Percentiles rank a stretch among this genome's conserved stretches.
Conservation (phyloP, 106 monocot species). For the Narthecium ossifragum region DNA sequence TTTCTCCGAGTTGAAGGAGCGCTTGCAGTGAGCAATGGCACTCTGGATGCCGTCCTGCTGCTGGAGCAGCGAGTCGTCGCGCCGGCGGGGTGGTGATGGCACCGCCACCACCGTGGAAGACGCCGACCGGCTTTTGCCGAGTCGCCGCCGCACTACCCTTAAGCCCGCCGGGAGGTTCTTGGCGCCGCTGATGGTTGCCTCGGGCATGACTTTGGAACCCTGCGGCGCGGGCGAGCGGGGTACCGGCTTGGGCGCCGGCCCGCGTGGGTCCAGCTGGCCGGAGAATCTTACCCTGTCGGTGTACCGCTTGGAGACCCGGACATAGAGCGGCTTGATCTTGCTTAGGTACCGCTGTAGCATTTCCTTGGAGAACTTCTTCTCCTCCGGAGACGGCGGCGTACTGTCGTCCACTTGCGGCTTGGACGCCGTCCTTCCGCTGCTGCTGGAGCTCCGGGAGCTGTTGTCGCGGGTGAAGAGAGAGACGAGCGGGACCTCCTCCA, state of each 20-base stretch:
- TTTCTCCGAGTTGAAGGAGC: constrained; percentile 36
- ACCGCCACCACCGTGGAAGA: constrained; percentile 29
- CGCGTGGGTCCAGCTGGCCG: constrained; percentile 5
- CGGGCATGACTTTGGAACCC: neutral
- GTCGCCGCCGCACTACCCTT: constrained; percentile 19
- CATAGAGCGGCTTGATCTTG: constrained; percentile 73
- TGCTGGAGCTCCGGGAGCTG: constrained; percentile 22
- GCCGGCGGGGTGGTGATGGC: constrained; percentile 18
- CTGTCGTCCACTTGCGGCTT: constrained; percentile 2
- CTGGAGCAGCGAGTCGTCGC: constrained; percentile 66
- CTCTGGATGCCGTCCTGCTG: constrained; percentile 86
- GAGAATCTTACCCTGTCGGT: constrained; percentile 20
- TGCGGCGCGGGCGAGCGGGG: neutral
- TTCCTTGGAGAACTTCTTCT: constrained; percentile 35
- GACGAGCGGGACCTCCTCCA: constrained; percentile 51
- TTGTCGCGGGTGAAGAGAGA: constrained; percentile 53
- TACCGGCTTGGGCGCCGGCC: neutral
- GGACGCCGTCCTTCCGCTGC: neutral
- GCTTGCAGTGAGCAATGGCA: constrained; percentile 93
- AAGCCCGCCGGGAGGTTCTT: constrained; percentile 18
- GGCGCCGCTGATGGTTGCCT: neutral
- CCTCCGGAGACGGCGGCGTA: neutral
- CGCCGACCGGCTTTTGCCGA: constrained; percentile 51
- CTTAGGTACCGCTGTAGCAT: constrained; percentile 46
- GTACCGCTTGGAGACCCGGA: constrained; percentile 40